Conservation (phyloP, 2,329 filamentous ascomycete genomes). For the Alternaria sp. region DNA sequence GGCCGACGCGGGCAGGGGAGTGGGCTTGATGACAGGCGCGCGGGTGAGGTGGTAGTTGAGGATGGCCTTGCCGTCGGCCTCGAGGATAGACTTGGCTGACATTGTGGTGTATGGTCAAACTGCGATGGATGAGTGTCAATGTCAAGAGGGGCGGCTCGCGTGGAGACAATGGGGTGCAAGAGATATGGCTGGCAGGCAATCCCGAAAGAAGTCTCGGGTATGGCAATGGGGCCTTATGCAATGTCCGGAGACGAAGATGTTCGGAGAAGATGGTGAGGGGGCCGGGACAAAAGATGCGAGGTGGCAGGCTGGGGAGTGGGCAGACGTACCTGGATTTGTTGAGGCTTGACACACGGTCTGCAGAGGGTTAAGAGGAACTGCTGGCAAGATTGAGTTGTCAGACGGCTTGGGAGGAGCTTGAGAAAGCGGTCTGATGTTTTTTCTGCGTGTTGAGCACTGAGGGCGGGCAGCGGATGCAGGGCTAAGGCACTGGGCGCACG, state of each 20-base stretch:
- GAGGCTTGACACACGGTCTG: conserved; percentile 20
- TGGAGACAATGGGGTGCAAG: conserved; percentile 17
- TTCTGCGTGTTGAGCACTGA: conserved; percentile 40
- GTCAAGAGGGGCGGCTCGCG: conserved; percentile 15
- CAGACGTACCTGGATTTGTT: conserved; percentile 46
- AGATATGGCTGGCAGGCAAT: conserved; percentile 15
- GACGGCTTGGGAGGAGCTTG: conserved; percentile 27
- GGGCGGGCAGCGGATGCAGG: conserved; percentile 25
- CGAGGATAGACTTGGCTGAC: conserved; percentile 96
- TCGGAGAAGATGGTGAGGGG: conserved; percentile 27
- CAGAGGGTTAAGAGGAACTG: conserved; percentile 19
- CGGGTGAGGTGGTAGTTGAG: conserved; percentile 99
- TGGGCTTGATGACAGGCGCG: conserved; percentile 96
- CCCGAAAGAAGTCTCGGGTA: conserved; percentile 20
- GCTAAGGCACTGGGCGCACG: conserved; percentile 21
- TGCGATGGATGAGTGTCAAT: conserved; percentile 32
- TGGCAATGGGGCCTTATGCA: conserved; percentile 20
- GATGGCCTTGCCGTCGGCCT: conserved; percentile 99
- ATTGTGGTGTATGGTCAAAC: conserved; percentile 59
- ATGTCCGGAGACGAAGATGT: conserved; percentile 25
- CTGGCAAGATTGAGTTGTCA: conserved; percentile 24
- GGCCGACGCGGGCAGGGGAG: conserved; percentile 80
- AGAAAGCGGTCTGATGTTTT: conserved; percentile 47
- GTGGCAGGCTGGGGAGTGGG: conserved; percentile 13
- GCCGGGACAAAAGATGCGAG: conserved; percentile 23